Percentiles rank a stretch among this genome's conserved stretches.
Evolutionary conservation across 345 rosid genomes (phyloP).

Genomic region (Salix arbutifolia): DNA sequence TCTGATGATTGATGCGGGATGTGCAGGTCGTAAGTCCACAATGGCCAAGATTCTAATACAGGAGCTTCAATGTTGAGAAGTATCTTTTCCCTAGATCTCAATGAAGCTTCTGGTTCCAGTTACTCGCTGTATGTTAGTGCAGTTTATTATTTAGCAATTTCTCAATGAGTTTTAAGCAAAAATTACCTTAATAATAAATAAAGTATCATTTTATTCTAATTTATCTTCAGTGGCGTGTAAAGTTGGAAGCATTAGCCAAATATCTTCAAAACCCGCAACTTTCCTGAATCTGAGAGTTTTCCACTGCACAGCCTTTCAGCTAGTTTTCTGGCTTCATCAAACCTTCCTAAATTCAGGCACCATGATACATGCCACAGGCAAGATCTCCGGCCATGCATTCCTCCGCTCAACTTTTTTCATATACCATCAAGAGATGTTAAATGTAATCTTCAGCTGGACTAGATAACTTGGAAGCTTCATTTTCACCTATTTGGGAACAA

Average conservation of each 20-base stretch:
- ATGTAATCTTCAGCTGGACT: slow-evolving; percentile 23
- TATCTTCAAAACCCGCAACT: slow-evolving; percentile 39
- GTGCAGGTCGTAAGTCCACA: slow-evolving; percentile 92
- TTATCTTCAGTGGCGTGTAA: background rate
- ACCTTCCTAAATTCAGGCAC: slow-evolving; percentile 51
- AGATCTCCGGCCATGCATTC: slow-evolving; percentile 62
- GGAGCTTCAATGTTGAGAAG: background rate
- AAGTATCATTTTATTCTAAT: background rate
- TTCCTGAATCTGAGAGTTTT: slow-evolving; percentile 45
- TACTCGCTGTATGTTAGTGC: background rate
- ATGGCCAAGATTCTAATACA: slow-evolving; percentile 65
- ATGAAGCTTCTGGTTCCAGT: background rate
- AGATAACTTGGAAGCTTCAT: slow-evolving; percentile 17
- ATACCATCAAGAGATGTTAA: slow-evolving; percentile 47
- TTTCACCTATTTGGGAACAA: slow-evolving; percentile 27
- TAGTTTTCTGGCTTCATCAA: slow-evolving; percentile 57
- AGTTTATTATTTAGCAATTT: background rate
- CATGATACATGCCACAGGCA: slow-evolving; percentile 62
- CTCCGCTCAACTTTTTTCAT: slow-evolving; percentile 57
- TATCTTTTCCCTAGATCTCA: background rate
- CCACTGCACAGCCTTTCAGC: slow-evolving; percentile 58
- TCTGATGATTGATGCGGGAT: background rate
- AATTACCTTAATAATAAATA: background rate
- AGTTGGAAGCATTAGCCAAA: background rate
- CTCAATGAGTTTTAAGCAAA: background rate